phyloP scores from a whole-genome alignment of 306 rosid species.

The Datisca glomerata region DNA sequence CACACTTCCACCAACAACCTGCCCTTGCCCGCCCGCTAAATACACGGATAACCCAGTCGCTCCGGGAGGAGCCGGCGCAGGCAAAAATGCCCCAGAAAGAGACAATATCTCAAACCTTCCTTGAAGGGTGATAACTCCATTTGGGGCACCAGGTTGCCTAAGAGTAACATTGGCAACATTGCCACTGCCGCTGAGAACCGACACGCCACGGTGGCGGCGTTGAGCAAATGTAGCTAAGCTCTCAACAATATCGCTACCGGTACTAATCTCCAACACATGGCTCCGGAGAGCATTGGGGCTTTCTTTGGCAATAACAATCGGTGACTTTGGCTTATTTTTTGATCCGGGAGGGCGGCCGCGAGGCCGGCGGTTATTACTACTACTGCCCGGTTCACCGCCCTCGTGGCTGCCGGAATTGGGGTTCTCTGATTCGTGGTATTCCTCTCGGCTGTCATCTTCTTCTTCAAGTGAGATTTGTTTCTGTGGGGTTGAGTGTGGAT shows the following conservation, averaged over 20 bases:
- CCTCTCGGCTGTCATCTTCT: slow-evolving; percentile 31
- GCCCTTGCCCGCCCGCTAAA: slow-evolving; percentile 70
- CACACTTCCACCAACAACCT: slow-evolving; percentile 73
- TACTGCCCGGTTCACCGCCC: slow-evolving; percentile 25
- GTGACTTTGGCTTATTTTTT: slow-evolving; percentile 67
- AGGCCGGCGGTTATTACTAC: slow-evolving; percentile 48
- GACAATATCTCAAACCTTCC: slow-evolving; percentile 80
- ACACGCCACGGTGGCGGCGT: slow-evolving; percentile 78
- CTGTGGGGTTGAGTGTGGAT: slow-evolving; percentile 22
- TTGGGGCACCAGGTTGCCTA: slow-evolving; percentile 50
- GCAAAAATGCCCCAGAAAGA: slow-evolving; percentile 63
- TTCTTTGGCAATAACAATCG: slow-evolving; percentile 60
- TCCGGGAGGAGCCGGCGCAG: slow-evolving; percentile 76
- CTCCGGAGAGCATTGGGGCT: slow-evolving; percentile 78
- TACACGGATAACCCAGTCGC: slow-evolving; percentile 62
- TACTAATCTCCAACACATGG: slow-evolving; percentile 63
- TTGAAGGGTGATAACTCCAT: slow-evolving; percentile 39
- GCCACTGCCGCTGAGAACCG: slow-evolving; percentile 77
- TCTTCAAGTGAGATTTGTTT: slow-evolving; percentile 25
- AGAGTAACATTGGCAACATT: slow-evolving; percentile 57
- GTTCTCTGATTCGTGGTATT: slow-evolving; percentile 19
- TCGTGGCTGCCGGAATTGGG: slow-evolving; percentile 21
- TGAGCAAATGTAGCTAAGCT: slow-evolving; percentile 56
- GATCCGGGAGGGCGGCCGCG: slow-evolving; percentile 92
- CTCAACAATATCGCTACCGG: slow-evolving; percentile 55